A percentile compares a stretch with the other conserved stretches of the same genome.
Evolutionary conservation across 371 early-diverging fungal species (phyloP).

Genomic region (Mucor indicus): DNA sequence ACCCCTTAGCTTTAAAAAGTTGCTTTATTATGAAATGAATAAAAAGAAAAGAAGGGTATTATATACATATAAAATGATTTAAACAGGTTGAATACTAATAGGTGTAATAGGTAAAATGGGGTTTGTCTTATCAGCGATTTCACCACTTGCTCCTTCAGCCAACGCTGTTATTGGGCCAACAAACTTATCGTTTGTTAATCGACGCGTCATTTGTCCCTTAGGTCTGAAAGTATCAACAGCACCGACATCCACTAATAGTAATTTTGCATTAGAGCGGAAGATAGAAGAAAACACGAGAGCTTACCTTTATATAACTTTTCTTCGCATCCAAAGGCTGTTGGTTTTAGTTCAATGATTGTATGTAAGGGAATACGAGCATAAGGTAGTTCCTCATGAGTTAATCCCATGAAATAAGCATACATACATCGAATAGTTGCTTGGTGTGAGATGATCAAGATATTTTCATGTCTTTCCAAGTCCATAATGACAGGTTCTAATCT

Average conservation of each 20-base stretch:
- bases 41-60: not conserved
- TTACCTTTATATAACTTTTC: constrained; percentile 77
- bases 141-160: constrained; percentile 40
- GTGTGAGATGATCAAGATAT: constrained; percentile 93
- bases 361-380: constrained; percentile 97
- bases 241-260: constrained; percentile 63
- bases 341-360: constrained; percentile 91
- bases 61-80: not conserved
- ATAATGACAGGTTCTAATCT: constrained; percentile 82
- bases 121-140: constrained; percentile 28
- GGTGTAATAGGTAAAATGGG: constrained; percentile 29
- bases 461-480: constrained; percentile 95
- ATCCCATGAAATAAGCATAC: constrained; percentile 91
- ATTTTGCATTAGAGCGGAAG: not conserved
- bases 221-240: constrained; percentile 87
- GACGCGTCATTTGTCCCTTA: constrained; percentile 28
- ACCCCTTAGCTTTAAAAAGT: no score
- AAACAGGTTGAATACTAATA: constrained; percentile 1
- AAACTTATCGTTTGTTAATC: constrained; percentile 17
- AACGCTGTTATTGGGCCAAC: constrained; percentile 1
- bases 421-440: constrained; percentile 94
- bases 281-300: no score
- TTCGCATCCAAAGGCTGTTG: constrained; percentile 91
- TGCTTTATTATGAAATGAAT: not conserved
- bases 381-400: constrained; percentile 88